A percentile compares a stretch with the other conserved stretches of the same genome.
These are phyloP conservation scores for Aspergillus cejpii DNA, from an alignment of 2,329 filamentous ascomycete genomes.

Conservation along the genomic window DNA sequence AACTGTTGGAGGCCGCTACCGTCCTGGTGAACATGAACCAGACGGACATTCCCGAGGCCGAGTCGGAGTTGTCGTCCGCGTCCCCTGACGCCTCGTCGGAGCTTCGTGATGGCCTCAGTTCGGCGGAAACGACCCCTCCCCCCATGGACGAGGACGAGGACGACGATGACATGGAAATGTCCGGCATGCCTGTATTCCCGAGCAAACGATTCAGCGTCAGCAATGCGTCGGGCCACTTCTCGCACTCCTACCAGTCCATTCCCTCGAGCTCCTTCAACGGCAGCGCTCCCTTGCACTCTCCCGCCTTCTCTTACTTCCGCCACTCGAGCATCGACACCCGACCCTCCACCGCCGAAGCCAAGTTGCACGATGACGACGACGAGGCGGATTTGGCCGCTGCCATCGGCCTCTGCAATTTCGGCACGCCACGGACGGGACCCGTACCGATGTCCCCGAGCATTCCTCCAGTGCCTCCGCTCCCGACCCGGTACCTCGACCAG, in stretches of 20 bases:
- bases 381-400: slow-evolving; percentile 84
- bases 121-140: slow-evolving; percentile 85
- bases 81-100: slow-evolving; percentile 82
- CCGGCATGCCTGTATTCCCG: slow-evolving; percentile 46
- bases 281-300: slow-evolving; percentile 45
- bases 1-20: slow-evolving; percentile 93
- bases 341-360: slow-evolving; percentile 71
- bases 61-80: slow-evolving; percentile 73
- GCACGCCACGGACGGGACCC: slow-evolving; percentile 64
- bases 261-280: slow-evolving; percentile 52
- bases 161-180: slow-evolving; percentile 32
- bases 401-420: slow-evolving; percentile 82
- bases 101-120: slow-evolving; percentile 65
- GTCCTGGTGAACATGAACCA: slow-evolving; percentile 86
- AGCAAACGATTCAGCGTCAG: slow-evolving; percentile 53
- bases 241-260: slow-evolving; percentile 74
- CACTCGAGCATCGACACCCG: slow-evolving; percentile 70
- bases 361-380: slow-evolving; percentile 70
- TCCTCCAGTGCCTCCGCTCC: slow-evolving; percentile 81
- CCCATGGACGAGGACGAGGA: slow-evolving; percentile 58
- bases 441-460: slow-evolving; percentile 62
- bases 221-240: slow-evolving; percentile 47
- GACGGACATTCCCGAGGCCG: slow-evolving; percentile 59
- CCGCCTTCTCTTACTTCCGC: slow-evolving; percentile 54
- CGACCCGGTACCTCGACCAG: slow-evolving; percentile 65